phyloP scores from a whole-genome alignment of 352 stramenopile species.

The Phytopythium kandeliae region DNA sequence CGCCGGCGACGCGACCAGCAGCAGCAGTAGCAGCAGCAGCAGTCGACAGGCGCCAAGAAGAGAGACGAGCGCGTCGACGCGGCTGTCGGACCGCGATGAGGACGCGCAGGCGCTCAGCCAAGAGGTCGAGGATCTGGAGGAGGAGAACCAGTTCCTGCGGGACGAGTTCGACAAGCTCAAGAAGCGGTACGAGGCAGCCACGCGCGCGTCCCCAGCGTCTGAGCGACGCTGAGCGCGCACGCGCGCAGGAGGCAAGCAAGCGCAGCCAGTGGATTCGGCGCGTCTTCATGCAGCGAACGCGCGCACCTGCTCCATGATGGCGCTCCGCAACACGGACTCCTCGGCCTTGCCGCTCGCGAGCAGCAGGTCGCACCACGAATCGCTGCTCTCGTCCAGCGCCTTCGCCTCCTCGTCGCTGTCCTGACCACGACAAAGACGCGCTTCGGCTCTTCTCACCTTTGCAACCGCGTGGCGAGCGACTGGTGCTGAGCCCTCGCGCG shows the following conservation, averaged over 20 bases:
- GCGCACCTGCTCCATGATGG: slow-evolving; percentile 42
- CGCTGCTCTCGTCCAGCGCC: slow-evolving; percentile 6
- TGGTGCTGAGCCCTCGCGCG: too few species aligned
- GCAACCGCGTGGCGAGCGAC: neutral
- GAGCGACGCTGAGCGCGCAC: too few species aligned
- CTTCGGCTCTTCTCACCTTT: neutral
- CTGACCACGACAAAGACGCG: slow-evolving; percentile 2
- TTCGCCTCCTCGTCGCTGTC: neutral
- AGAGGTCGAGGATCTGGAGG: slow-evolving; percentile 46
- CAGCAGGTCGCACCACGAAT: slow-evolving; percentile 18
- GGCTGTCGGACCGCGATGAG: slow-evolving; percentile 1
- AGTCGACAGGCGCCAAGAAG: too few species aligned
- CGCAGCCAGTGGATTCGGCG: too few species aligned
- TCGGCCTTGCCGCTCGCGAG: slow-evolving; percentile 17
- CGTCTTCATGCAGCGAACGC: slow-evolving; percentile 15
- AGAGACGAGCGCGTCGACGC: slow-evolving; percentile 1
- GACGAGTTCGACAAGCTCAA: slow-evolving; percentile 69
- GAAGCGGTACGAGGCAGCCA: slow-evolving; percentile 39
- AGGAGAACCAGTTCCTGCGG: slow-evolving; percentile 64
- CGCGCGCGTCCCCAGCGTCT: neutral
- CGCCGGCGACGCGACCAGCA: neutral
- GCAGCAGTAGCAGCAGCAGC: neutral
- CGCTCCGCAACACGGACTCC: slow-evolving; percentile 27
- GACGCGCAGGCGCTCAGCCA: slow-evolving; percentile 13
- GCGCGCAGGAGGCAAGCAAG: too few species aligned